A percentile compares a stretch with the other conserved stretches of the same genome.
phyloP scores from a whole-genome alignment of 495 filamentous ascomycete species.

The Corynascus novoguineensis region DNA sequence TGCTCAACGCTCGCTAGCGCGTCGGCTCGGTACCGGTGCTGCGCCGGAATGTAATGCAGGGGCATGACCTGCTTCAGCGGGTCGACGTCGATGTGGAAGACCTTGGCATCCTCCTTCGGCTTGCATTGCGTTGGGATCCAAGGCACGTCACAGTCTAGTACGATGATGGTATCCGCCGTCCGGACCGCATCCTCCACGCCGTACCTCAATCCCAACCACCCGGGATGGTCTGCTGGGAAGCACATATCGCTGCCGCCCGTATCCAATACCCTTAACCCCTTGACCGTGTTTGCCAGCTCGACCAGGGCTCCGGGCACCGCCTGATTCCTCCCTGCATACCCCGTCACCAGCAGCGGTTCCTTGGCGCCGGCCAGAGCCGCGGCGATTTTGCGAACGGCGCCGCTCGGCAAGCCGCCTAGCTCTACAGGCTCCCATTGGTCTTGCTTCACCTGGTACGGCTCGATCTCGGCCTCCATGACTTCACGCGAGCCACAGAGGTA shows the following conservation, averaged over 20 bases:
- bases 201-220: slow-evolving; percentile 67
- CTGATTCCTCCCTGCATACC: slow-evolving; percentile 75
- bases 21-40: slow-evolving; percentile 71
- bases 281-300: slow-evolving; percentile 67
- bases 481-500: slow-evolving; percentile 82
- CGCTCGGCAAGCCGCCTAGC: slow-evolving; percentile 63
- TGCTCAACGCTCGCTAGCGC: slow-evolving; percentile 66
- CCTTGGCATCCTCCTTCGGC: slow-evolving; percentile 53
- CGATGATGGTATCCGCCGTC: slow-evolving; percentile 77
- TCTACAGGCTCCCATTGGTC: slow-evolving; percentile 68
- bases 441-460: slow-evolving; percentile 71
- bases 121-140: slow-evolving; percentile 61
- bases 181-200: slow-evolving; percentile 69
- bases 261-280: slow-evolving; percentile 78
- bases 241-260: slow-evolving; percentile 93
- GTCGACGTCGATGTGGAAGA: slow-evolving; percentile 82
- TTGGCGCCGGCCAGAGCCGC: slow-evolving; percentile 67
- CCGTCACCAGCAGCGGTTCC: slow-evolving; percentile 73
- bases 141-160: slow-evolving; percentile 75
- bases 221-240: slow-evolving; percentile 75
- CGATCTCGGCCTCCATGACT: slow-evolving; percentile 87
- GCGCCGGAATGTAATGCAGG: slow-evolving; percentile 69
- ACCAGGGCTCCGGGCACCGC: slow-evolving; percentile 66
- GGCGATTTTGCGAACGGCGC: slow-evolving; percentile 62
- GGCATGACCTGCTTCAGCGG: slow-evolving; percentile 87